These are phyloP conservation scores for Picochlorum sp. DNA, from an alignment of 139 green algal species.

Conservation along the genomic window DNA sequence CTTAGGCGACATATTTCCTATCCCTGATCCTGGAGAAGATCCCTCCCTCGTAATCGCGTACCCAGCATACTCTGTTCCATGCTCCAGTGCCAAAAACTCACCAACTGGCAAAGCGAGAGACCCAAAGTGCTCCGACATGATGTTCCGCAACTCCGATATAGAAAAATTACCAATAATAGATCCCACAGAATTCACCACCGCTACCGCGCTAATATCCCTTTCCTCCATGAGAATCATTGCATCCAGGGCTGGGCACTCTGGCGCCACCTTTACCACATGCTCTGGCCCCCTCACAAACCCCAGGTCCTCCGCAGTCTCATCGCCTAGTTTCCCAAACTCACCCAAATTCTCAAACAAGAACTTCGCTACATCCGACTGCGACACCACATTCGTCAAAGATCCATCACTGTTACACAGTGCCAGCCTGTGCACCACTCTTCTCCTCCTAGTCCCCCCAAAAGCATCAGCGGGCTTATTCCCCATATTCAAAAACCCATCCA, in stretches of 20 bases:
- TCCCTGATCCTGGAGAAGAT: not conserved
- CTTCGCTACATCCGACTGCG: constrained; percentile 37
- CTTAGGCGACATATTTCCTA: not conserved
- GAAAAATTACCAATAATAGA: constrained; percentile 51
- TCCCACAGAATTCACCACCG: constrained; percentile 31
- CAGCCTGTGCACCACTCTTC: constrained; percentile 32
- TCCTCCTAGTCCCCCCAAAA: constrained; percentile 15
- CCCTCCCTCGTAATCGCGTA: constrained; percentile 24
- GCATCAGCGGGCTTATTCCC: constrained; percentile 9
- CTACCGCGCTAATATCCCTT: constrained; percentile 25
- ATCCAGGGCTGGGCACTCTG: constrained; percentile 44
- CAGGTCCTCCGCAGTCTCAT: constrained; percentile 29
- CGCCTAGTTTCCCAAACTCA: constrained; percentile 21
- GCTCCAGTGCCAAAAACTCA: constrained; percentile 71
- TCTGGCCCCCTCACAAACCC: constrained; percentile 25
- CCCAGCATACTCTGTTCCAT: constrained; percentile 42
- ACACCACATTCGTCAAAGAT: constrained; percentile 28
- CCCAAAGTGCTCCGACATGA: constrained; percentile 49
- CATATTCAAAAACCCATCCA: constrained; percentile 47
- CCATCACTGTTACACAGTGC: constrained; percentile 23
- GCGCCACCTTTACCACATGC: constrained; percentile 29
- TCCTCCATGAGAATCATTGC: constrained; percentile 41
- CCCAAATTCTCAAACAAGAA: constrained; percentile 29
- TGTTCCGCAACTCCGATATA: constrained; percentile 44
- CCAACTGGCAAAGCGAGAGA: constrained; percentile 65